Conservation (phyloP, 495 filamentous ascomycete genomes). For the Haplographium delicatum region DNA sequence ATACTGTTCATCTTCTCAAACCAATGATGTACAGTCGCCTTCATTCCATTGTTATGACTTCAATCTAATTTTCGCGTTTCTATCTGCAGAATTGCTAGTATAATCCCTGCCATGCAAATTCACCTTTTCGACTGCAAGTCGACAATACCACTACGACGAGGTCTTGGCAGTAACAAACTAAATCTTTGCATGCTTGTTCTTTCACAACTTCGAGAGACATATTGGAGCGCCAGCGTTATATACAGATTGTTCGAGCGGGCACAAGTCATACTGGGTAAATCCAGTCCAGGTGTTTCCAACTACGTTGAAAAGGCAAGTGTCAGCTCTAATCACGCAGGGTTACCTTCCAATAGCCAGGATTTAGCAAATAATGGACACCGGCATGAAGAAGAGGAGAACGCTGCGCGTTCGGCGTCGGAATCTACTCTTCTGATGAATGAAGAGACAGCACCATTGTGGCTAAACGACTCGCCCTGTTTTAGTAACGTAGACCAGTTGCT, state of each 20-base stretch:
- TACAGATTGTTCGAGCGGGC: conserved; percentile 17
- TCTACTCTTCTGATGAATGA: conserved; percentile 4
- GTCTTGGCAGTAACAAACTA: conserved; percentile 36
- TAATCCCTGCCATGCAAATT: conserved; percentile 39
- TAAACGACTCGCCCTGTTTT: conserved; percentile 14
- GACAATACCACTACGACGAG: conserved; percentile 26
- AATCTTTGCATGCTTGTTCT: conserved; percentile 38
- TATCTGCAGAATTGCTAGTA: conserved; percentile 29
- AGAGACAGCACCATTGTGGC: conserved; percentile 1
- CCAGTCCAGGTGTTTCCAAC: too few species aligned
- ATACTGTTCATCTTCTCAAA: conserved; percentile 26
- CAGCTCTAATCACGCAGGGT: too few species aligned
- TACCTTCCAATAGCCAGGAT: too few species aligned
- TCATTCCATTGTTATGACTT: background rate
- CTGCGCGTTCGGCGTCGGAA: background rate
- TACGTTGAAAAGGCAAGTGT: too few species aligned
- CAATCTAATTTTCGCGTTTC: background rate
- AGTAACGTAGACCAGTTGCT: conserved; percentile 19
- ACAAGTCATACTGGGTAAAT: conserved; percentile 12
- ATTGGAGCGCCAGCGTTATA: conserved; percentile 24
- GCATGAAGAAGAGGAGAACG: background rate
- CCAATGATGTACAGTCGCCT: conserved; percentile 33
- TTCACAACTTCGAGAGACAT: conserved; percentile 34
- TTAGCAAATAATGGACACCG: background rate
- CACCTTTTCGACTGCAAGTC: conserved; percentile 35